Base-by-base conservation (phyloP, 768 basidiomycete species). In the Trametes coccinea region DNA sequence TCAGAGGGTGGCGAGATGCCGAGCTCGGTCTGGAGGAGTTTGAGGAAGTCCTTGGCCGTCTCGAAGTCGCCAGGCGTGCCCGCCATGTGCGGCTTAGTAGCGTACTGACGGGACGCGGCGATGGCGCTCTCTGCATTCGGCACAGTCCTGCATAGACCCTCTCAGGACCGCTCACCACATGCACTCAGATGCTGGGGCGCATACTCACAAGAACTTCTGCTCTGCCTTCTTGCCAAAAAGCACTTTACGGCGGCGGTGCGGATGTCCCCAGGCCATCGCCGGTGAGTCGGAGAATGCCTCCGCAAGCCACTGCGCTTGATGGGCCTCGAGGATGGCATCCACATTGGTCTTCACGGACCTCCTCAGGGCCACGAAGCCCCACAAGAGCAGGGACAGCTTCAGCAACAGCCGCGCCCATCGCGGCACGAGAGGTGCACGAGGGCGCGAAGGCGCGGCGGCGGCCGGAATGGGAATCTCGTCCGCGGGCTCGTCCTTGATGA, bases 1-100 rank as follows among this genome's bases (percentile, higher is more conserved):
- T 70, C 60, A 10, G 64, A 59, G 7, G 84, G 74, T 13, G 77
- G 66, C 9, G 70, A 54, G 14, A 88, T 84, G 37, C 79, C 79
- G 50, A 95, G 79, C 66, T 89, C 82, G 14, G 75, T 74, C 69
- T 89, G 89, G 73, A 93, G 87, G 62, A 89, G 75, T 27, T 81
- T 71, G 58, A 93, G 81, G 60, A 93, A 81, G 31, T 79, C 75
- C 66, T 86, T 82, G 5, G 92, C 91, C 5, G 87, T 85, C 56
- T 77, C 72, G 56, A 84, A 71, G 70, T 90, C 88, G 4, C 76
- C 74, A 1, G 76, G 71, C 11, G 82, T 80, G 41, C 87, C 88
- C 0, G 88, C 88, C 54, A 84, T 70, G 68, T 89, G 88, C 4
- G 87, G 85, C 62, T 78, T 77, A 11, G 78, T 74, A 8, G 86